Conservation (phyloP, 768 basidiomycete species). For the Hemileccinum rubropunctum region DNA sequence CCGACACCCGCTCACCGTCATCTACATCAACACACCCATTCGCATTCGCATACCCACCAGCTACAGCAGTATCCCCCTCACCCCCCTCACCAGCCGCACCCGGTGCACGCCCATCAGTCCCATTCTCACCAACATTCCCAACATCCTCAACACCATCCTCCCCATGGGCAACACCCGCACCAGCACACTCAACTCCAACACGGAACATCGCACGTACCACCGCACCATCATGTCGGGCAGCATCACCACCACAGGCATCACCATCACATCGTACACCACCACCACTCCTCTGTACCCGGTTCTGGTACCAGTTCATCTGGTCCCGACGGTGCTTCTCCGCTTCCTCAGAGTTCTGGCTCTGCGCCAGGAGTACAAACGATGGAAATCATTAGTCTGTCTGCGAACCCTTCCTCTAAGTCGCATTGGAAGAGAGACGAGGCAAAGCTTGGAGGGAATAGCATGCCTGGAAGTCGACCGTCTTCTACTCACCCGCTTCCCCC, state of each 20-base stretch:
- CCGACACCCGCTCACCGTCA: conserved; percentile 29
- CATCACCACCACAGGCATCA: conserved; percentile 48
- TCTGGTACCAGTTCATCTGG: conserved; percentile 25
- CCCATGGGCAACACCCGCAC: conserved; percentile 29
- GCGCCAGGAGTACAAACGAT: conserved; percentile 41
- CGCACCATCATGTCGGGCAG: conserved; percentile 46
- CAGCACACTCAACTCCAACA: conserved; percentile 35
- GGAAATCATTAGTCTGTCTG: conserved; percentile 50
- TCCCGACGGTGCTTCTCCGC: conserved; percentile 26
- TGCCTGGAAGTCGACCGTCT: conserved; percentile 37
- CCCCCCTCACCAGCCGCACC: conserved; percentile 26
- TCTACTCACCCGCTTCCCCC: conserved; percentile 36
- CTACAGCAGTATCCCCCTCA: conserved; percentile 22
- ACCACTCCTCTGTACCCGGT: conserved; percentile 39
- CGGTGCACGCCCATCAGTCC: conserved; percentile 27
- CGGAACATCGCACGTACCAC: conserved; percentile 31
- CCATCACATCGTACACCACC: conserved; percentile 46
- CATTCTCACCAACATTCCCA: conserved; percentile 34
- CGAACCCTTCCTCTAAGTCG: conserved; percentile 29
- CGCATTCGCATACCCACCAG: conserved; percentile 36
- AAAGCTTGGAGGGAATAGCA: conserved; percentile 23
- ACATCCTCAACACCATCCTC: conserved; percentile 15
- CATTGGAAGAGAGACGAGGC: conserved; percentile 41
- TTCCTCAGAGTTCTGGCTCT: conserved; percentile 37
- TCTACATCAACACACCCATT: conserved; percentile 32